Evolutionary conservation across 2,329 filamentous ascomycete species (phyloP).

Genomic region (Monosporascus cannonballus): DNA sequence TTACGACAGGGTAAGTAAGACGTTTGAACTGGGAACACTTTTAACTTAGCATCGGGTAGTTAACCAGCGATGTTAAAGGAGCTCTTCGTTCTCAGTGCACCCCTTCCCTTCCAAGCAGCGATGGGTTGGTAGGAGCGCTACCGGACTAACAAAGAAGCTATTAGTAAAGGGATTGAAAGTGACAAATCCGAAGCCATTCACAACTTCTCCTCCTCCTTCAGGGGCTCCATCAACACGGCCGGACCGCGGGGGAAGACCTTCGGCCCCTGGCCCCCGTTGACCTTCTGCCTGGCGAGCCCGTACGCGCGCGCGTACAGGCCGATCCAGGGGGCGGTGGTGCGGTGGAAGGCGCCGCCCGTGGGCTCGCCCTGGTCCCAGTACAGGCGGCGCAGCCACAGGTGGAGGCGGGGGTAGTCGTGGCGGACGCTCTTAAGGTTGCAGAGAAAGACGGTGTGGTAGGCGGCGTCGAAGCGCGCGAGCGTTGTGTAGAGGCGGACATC

Average conservation of each 20-base stretch:
- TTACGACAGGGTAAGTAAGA: no score
- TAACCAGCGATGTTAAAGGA: no score
- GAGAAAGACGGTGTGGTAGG: constrained; percentile 60
- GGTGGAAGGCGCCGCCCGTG: constrained; percentile 53
- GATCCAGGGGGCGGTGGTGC: constrained; percentile 57
- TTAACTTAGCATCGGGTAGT: no score
- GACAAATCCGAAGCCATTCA: neutral
- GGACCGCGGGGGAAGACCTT: constrained; percentile 25
- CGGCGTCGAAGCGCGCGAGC: constrained; percentile 61
- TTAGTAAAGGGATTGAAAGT: no score
- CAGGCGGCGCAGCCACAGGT: constrained; percentile 61
- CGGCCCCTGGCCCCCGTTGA: constrained; percentile 21
- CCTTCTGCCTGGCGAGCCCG: constrained; percentile 14
- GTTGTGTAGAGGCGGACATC: constrained; percentile 64
- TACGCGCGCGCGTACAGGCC: constrained; percentile 26
- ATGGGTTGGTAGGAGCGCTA: no score
- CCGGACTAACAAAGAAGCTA: no score
- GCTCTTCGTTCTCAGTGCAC: no score
- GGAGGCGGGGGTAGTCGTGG: constrained; percentile 58
- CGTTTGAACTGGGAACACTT: no score
- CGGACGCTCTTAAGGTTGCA: constrained; percentile 60
- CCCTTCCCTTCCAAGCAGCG: no score
- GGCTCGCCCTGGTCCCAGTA: constrained; percentile 56
- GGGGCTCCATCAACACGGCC: constrained; percentile 18
- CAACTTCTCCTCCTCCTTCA: constrained; percentile 16